phyloP scores from a whole-genome alignment of 129 eudicot species.

The Centrapalus pauciflorus region DNA sequence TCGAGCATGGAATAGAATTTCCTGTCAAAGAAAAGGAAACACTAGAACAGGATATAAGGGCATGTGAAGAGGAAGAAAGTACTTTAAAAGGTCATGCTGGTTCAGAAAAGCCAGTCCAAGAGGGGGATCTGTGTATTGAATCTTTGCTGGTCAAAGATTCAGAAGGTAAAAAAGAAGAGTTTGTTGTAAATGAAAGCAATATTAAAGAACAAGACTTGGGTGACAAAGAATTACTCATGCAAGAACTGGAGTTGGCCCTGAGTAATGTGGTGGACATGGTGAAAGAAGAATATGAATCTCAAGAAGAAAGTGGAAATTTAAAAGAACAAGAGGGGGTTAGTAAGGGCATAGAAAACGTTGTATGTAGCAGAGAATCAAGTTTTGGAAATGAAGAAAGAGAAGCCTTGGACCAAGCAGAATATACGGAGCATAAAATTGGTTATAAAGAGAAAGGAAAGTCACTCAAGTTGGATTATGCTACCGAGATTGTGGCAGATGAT shows the following conservation, averaged over 20 bases:
- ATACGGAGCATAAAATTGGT: conserved; percentile 27
- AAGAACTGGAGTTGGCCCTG: conserved; percentile 71
- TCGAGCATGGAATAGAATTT: conserved; percentile 48
- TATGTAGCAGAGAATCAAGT: conserved; percentile 29
- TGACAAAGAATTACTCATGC: conserved; percentile 53
- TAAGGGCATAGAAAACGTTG: neutral
- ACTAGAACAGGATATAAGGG: conserved; percentile 2
- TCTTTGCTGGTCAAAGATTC: conserved; percentile 8
- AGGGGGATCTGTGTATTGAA: neutral
- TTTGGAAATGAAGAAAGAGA: conserved; percentile 40
- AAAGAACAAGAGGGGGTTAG: conserved; percentile 21
- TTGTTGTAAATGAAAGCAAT: conserved; percentile 21
- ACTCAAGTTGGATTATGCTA: conserved; percentile 51
- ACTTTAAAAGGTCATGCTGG: conserved; percentile 17
- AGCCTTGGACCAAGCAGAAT: conserved; percentile 20
- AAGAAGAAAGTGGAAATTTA: conserved; percentile 40
- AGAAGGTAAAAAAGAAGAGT: conserved; percentile 30
- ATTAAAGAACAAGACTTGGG: conserved; percentile 25
- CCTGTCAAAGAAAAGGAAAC: conserved; percentile 26
- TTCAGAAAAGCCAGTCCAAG: conserved; percentile 13
- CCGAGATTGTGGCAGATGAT: conserved; percentile 64
- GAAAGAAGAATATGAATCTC: conserved; percentile 58
- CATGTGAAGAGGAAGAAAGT: conserved; percentile 25
- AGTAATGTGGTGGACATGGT: conserved; percentile 37
- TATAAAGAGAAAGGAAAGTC: conserved; percentile 41